Percentiles rank a stretch among this genome's conserved stretches.
phyloP scores from a whole-genome alignment of 768 basidiomycete genomes.

The Tylopilus subfusipes region DNA sequence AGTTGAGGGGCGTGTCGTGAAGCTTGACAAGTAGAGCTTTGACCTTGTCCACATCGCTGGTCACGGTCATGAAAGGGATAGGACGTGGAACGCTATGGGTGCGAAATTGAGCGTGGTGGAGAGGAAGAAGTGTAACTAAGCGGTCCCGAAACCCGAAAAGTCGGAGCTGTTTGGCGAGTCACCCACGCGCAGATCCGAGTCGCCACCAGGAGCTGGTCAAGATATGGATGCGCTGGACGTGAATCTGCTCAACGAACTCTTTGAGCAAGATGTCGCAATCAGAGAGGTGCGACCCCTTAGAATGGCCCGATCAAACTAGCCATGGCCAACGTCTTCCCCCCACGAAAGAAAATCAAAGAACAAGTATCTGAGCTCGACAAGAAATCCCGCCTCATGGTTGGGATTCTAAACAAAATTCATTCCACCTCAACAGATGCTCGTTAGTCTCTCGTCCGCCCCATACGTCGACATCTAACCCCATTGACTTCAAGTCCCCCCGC shows the following conservation, averaged over 20 bases:
- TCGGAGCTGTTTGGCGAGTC: conserved; percentile 8
- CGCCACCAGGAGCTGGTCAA: background rate
- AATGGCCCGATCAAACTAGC: background rate
- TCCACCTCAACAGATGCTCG: conserved; percentile 61
- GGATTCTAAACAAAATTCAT: conserved; percentile 76
- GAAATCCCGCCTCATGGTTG: conserved; percentile 67
- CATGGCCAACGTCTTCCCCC: background rate
- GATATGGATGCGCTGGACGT: conserved; percentile 56
- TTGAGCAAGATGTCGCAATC: conserved; percentile 61
- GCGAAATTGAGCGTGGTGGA: background rate
- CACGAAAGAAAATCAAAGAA: conserved; percentile 71
- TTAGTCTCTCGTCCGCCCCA: conserved; percentile 34
- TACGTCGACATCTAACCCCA: conserved; percentile 7
- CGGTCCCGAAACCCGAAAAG: conserved; percentile 11
- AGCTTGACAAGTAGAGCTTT: conserved; percentile 50
- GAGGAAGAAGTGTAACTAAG: background rate
- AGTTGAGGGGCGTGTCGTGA: conserved; percentile 56
- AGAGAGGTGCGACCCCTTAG: conserved; percentile 50
- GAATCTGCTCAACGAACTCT: conserved; percentile 52
- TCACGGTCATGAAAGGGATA: conserved; percentile 23
- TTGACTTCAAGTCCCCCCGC: conserved; percentile 47
- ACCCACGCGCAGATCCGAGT: background rate
- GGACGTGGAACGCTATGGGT: background rate
- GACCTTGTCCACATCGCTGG: conserved; percentile 36
- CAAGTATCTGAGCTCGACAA: conserved; percentile 73